Percentiles rank a stretch among this genome's conserved stretches.
Conservation (phyloP, 345 rosid species). For the Camelina sativa region DNA sequence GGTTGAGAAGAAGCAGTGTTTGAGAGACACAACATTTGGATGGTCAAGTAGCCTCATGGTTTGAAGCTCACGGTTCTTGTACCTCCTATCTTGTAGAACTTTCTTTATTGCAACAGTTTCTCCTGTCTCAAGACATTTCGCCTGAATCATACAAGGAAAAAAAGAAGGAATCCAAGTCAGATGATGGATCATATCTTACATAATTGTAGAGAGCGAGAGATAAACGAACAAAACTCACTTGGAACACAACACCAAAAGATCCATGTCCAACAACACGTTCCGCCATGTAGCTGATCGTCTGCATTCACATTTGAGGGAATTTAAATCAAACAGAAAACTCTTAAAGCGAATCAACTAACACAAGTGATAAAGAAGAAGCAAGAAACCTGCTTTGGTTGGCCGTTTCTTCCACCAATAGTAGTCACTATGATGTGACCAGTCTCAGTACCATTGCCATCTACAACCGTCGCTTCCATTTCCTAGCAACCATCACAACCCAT, state of each 20-base stretch:
- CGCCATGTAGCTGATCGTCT: constrained; percentile 99
- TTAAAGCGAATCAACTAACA: background rate
- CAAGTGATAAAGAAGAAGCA: no score
- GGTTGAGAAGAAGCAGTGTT: constrained; percentile 98
- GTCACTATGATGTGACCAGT: constrained; percentile 95
- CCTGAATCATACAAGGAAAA: constrained; percentile 47
- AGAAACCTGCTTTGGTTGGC: constrained; percentile 91
- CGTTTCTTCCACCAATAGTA: constrained; percentile 95
- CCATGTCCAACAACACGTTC: constrained; percentile 98
- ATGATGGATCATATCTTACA: background rate
- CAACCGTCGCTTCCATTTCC: constrained; percentile 94
- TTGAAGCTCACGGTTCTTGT: constrained; percentile 97
- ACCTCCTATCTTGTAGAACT: constrained; percentile 95
- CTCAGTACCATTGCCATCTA: constrained; percentile 91
- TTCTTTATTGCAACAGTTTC: constrained; percentile 98
- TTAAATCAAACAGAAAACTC: background rate
- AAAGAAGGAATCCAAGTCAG: background rate
- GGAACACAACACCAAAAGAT: constrained; percentile 97
- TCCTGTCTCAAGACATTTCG: constrained; percentile 93
- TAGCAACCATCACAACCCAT: constrained; percentile 41
- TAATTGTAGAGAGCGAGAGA: background rate
- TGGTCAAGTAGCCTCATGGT: constrained; percentile 99
- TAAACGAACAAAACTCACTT: constrained; percentile 52
- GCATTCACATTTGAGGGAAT: constrained; percentile 34
- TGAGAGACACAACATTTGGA: constrained; percentile 82